phyloP scores from a whole-genome alignment of 352 stramenopile genomes.

The Achlya hypogyna region DNA sequence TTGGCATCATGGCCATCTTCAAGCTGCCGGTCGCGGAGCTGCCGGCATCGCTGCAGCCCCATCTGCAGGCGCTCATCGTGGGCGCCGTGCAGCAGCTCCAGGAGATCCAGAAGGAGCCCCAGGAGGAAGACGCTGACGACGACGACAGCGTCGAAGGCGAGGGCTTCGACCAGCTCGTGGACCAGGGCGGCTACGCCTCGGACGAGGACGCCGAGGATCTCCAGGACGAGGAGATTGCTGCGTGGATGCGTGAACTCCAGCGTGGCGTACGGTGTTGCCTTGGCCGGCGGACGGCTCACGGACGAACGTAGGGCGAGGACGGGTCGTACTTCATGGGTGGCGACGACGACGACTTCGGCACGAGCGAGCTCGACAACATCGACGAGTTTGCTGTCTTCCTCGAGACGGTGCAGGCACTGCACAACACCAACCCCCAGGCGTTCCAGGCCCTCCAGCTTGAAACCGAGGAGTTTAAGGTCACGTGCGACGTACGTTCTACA shows the following conservation, averaged over 20 bases:
- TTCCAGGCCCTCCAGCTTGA: slow-evolving; percentile 12
- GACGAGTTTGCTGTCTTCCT: slow-evolving; percentile 90
- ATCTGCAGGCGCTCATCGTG: slow-evolving; percentile 84
- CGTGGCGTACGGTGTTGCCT: slow-evolving; percentile 48
- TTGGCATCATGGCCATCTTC: slow-evolving; percentile 88
- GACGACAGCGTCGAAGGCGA: slow-evolving; percentile 27
- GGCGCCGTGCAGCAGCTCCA: slow-evolving; percentile 79
- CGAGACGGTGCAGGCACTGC: slow-evolving; percentile 57
- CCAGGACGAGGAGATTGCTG: slow-evolving; percentile 90
- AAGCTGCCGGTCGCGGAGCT: slow-evolving; percentile 77
- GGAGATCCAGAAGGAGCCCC: slow-evolving; percentile 57
- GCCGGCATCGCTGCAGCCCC: slow-evolving; percentile 66
- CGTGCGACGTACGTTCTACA: slow-evolving; percentile 13
- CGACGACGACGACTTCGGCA: slow-evolving; percentile 87
- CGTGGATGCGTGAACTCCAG: slow-evolving; percentile 85
- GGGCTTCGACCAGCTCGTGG: slow-evolving; percentile 78
- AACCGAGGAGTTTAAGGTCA: slow-evolving; percentile 17
- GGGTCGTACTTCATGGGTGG: slow-evolving; percentile 55
- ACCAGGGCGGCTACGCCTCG: slow-evolving; percentile 86
- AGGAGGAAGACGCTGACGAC: slow-evolving; percentile 37
- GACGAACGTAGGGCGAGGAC: slow-evolving; percentile 77
- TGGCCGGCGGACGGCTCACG: slow-evolving; percentile 32
- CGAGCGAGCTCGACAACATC: slow-evolving; percentile 87
- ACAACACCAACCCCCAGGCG: slow-evolving; percentile 10
- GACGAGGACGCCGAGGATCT: slow-evolving; percentile 89